Evolutionary conservation across 352 stramenopile species (phyloP), one percentile per base, ranked within the genome.

Genomic region (Paralagenidium karlingii): DNA sequence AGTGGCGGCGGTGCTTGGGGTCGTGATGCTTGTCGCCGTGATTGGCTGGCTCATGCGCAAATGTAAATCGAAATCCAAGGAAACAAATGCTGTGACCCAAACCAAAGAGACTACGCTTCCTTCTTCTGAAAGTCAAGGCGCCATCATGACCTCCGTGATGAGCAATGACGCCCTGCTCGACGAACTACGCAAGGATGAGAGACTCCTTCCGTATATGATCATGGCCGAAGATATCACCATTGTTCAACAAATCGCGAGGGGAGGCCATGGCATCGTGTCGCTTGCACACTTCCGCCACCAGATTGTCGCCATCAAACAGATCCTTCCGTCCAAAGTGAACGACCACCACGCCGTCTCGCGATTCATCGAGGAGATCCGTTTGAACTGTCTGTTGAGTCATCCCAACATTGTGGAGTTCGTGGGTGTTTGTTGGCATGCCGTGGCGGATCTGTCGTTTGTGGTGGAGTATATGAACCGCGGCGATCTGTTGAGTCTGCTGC

Each of bases 261-360:
- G 73, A 7, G 73, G 68, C 20, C 83, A 73, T 47, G 73, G 73
- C 1, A 46, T 64, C 28, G 68, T 86, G 1, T 76, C 74, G 25
- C 20, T 75, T 3, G 73, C 68, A 11, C 45, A 27, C 4, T 69
- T 63, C 20, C 43, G 55, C 15, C 29, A 40, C 0, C 34, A 61
- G 24, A n/a, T 30, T 11, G 58, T 81, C 8, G 67, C 53, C 1
- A 43, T 77, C 13, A 81, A 81, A 46, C 59, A 55, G 13, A 46
- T 75, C 15, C 30, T 68, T 5, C 57, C 49, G 12, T 44, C 34
- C 55, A 20, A 29, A 57, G 12, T 48, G 40, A 2, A 62, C 40
- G 5, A 36, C 40, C 9, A 36, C 52, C 21, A 16, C 66, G 15
- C n/a, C n/a, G n/a, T n/a, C n/a, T n/a, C n/a, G n/a, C n/a, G n/a